Conservation (phyloP, 495 filamentous ascomycete genomes). For the Platismatia glauca region DNA sequence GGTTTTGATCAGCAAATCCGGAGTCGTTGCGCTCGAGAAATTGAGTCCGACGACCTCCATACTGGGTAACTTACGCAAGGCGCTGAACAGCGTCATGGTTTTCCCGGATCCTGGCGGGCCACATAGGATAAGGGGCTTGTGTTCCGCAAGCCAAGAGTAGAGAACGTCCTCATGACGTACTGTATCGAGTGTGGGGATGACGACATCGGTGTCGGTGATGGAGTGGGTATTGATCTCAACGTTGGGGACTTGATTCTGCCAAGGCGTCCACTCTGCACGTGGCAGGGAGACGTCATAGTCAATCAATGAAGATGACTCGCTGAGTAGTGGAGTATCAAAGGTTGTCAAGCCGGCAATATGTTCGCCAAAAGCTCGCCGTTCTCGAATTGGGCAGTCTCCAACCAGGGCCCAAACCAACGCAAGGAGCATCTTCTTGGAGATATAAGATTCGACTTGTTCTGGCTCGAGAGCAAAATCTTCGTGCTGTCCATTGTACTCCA, state of each 20-base stretch:
- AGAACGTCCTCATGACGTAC: conserved; percentile 95
- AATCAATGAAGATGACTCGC: conserved; percentile 74
- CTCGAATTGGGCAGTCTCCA: conserved; percentile 82
- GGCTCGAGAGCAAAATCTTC: conserved; percentile 84
- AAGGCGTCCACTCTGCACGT: conserved; percentile 76
- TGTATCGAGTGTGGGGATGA: conserved; percentile 95
- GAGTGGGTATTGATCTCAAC: conserved; percentile 98
- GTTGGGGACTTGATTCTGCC: conserved; percentile 87
- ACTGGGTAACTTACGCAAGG: conserved; percentile 87
- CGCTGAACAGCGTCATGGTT: conserved; percentile 98
- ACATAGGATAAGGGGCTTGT: conserved; percentile 92
- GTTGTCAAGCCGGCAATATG: conserved; percentile 69
- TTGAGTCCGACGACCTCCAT: conserved; percentile 99
- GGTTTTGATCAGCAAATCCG: conserved; percentile 94
- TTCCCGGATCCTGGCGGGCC: conserved; percentile 98
- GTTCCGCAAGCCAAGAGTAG: conserved; percentile 97
- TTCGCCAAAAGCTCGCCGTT: conserved; percentile 83
- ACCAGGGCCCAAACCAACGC: conserved; percentile 90
- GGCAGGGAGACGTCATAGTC: conserved; percentile 89
- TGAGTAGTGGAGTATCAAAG: conserved; percentile 68
- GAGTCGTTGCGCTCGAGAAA: conserved; percentile 96
- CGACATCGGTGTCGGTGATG: conserved; percentile 90
- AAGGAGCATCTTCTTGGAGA: conserved; percentile 86
- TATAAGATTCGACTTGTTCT: conserved; percentile 78
- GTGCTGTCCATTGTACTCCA: conserved; percentile 93